A percentile compares a stretch with the other conserved stretches of the same genome.
These are phyloP conservation scores for Thelonectria rubi DNA, from an alignment of 2,329 filamentous ascomycete genomes.

Conservation along the genomic window DNA sequence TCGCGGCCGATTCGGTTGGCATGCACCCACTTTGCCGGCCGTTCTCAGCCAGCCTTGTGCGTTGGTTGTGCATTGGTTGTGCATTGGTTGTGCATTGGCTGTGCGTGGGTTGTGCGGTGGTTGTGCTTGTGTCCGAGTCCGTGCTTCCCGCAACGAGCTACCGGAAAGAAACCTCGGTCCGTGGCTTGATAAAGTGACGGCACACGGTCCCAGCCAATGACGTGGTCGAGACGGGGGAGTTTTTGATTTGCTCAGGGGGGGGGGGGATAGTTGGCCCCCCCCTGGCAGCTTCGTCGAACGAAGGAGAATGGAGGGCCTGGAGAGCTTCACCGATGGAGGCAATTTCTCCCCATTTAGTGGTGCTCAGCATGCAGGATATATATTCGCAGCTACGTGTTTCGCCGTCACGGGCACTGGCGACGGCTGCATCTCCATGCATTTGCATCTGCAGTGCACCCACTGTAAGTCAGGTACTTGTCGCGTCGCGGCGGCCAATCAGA, in stretches of 20 bases:
- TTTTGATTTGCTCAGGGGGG: not conserved
- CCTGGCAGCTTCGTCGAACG: no score
- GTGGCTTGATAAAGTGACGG: slow-evolving; percentile 1
- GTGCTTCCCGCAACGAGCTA: slow-evolving; percentile 14
- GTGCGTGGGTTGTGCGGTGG: no score
- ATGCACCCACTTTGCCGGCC: slow-evolving; percentile 19
- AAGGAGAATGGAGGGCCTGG: no score
- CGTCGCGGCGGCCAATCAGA: slow-evolving; percentile 20
- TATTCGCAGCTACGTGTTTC: not conserved
- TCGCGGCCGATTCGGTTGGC: slow-evolving; percentile 6
- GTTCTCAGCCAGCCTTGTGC: slow-evolving; percentile 3
- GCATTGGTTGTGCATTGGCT: no score
- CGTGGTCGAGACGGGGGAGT: not conserved
- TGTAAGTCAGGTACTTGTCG: not conserved
- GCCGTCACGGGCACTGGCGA: not conserved
- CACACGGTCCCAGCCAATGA: slow-evolving; percentile 7
- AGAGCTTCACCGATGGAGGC: no score
- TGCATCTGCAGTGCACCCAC: slow-evolving; percentile 13
- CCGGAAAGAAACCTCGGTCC: slow-evolving; percentile 20
- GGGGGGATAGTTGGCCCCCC: not conserved
- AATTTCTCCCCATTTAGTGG: not conserved
- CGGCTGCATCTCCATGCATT: slow-evolving; percentile 1
- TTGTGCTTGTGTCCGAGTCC: not conserved
- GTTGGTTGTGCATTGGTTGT: no score
- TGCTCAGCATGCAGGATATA: not conserved